These are phyloP conservation scores for Alternaria sp. DNA, from an alignment of 2,329 filamentous ascomycete genomes.

Conservation along the genomic window DNA sequence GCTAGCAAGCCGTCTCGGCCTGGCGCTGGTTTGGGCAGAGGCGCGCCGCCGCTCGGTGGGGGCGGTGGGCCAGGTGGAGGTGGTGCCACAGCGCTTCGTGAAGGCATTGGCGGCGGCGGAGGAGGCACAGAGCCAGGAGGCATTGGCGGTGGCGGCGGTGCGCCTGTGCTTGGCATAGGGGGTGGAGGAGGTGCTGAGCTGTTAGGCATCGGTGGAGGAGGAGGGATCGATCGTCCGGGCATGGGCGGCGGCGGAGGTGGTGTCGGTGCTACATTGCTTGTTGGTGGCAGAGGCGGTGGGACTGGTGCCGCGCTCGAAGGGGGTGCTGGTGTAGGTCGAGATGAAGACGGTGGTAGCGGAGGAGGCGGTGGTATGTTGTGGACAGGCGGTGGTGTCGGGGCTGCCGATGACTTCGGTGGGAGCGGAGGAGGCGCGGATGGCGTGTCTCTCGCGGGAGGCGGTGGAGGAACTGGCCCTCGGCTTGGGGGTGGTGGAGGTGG, in stretches of 20 bases:
- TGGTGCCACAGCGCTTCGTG: constrained; percentile 31
- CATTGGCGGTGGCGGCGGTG: constrained; percentile 35
- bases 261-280: constrained; percentile 34
- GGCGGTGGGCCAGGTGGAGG: constrained; percentile 45
- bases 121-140: constrained; percentile 47
- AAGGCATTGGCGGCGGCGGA: constrained; percentile 48
- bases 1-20: constrained; percentile 68
- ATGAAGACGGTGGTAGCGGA: constrained; percentile 35
- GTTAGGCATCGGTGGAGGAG: constrained; percentile 10
- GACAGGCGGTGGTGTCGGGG: constrained; percentile 67
- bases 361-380: constrained; percentile 39
- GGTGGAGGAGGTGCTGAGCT: constrained; percentile 28
- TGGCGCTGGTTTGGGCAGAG: constrained; percentile 49
- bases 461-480: constrained; percentile 69
- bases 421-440: constrained; percentile 48
- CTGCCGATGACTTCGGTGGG: constrained; percentile 46
- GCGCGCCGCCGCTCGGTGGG: constrained; percentile 21
- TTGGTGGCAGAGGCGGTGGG: constrained; percentile 36
- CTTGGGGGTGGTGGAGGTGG: constrained; percentile 79
- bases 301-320: constrained; percentile 35
- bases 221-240: not conserved
- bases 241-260: constrained; percentile 23
- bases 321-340: constrained; percentile 35
- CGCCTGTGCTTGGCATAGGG: constrained; percentile 18
- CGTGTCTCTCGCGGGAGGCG: constrained; percentile 53